phyloP scores from a whole-genome alignment of 257 asterid species.

The Haberlea rhodopensis region DNA sequence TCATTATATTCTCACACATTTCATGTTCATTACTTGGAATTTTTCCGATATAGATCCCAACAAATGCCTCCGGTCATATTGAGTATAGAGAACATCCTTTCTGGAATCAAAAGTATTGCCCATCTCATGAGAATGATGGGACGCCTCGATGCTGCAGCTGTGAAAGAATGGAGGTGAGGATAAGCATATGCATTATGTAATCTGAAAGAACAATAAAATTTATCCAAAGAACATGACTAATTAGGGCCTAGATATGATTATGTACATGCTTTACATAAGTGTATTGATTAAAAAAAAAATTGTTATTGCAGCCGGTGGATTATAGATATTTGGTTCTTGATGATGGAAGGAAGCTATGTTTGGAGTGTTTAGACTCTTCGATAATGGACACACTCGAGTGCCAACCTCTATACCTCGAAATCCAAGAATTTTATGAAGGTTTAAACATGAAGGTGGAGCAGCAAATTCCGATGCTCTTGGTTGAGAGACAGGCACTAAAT shows the following conservation, averaged over 20 bases:
- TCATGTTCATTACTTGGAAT: background rate
- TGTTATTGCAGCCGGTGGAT: constrained; percentile 62
- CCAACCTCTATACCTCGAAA: constrained; percentile 90
- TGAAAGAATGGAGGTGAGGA: constrained; percentile 85
- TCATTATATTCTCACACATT: background rate
- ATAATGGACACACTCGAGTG: constrained; percentile 97
- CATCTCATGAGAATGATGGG: constrained; percentile 79
- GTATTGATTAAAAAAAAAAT: constrained; percentile 17
- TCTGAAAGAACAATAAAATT: background rate
- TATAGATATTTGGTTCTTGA: constrained; percentile 72
- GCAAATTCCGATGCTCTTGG: constrained; percentile 85
- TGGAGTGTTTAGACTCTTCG: constrained; percentile 94
- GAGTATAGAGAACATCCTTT: constrained; percentile 83
- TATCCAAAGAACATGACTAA: background rate
- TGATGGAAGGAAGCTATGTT: constrained; percentile 87
- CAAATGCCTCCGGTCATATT: constrained; percentile 60
- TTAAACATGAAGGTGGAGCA: constrained; percentile 95
- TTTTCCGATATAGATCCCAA: constrained; percentile 50
- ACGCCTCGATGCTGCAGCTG: constrained; percentile 94
- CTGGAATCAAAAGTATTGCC: constrained; percentile 88
- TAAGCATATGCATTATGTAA: background rate
- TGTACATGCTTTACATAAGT: background rate
- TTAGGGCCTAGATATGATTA: background rate
- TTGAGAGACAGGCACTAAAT: constrained; percentile 91
- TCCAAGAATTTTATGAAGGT: constrained; percentile 93